Evolutionary conservation across 2,329 filamentous ascomycete species (phyloP).

Genomic region (Aureobasidium uvarum): DNA sequence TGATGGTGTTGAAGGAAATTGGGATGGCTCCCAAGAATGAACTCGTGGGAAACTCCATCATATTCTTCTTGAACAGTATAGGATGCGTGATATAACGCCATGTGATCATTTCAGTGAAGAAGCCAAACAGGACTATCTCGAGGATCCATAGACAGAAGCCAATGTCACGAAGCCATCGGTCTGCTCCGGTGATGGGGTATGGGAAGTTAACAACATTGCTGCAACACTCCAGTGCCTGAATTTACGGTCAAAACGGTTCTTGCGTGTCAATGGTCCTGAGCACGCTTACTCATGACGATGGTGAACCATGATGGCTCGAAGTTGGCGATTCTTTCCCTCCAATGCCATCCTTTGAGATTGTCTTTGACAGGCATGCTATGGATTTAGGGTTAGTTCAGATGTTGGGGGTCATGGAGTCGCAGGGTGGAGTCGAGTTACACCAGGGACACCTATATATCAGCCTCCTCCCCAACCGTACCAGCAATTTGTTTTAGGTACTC

Average conservation of each 20-base stretch:
- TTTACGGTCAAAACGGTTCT: background rate
- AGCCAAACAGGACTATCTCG: conserved; percentile 32
- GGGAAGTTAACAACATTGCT: conserved; percentile 31
- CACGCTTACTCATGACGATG: conserved; percentile 30
- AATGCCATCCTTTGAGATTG: conserved; percentile 25
- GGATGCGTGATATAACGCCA: conserved; percentile 31
- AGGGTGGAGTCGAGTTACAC: background rate
- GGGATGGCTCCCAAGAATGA: conserved; percentile 33
- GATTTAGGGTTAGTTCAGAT: background rate
- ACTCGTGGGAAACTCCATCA: conserved; percentile 32
- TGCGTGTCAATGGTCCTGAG: background rate
- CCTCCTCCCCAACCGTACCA: background rate
- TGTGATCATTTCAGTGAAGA: conserved; percentile 30
- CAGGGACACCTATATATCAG: background rate
- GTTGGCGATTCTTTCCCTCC: conserved; percentile 30
- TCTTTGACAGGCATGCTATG: conserved; percentile 3
- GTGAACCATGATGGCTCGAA: conserved; percentile 34
- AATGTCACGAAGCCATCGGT: conserved; percentile 30
- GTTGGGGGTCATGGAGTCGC: background rate
- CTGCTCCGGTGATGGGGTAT: conserved; percentile 29
- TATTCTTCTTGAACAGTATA: conserved; percentile 28
- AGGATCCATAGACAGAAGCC: conserved; percentile 33
- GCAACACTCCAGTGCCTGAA: conserved; percentile 26
- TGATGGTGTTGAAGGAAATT: conserved; percentile 32
- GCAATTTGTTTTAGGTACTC: background rate